Evolutionary conservation across 352 stramenopile species (phyloP), one percentile per base, ranked within the genome.

Genomic region (Globisporangium megalacanthum): DNA sequence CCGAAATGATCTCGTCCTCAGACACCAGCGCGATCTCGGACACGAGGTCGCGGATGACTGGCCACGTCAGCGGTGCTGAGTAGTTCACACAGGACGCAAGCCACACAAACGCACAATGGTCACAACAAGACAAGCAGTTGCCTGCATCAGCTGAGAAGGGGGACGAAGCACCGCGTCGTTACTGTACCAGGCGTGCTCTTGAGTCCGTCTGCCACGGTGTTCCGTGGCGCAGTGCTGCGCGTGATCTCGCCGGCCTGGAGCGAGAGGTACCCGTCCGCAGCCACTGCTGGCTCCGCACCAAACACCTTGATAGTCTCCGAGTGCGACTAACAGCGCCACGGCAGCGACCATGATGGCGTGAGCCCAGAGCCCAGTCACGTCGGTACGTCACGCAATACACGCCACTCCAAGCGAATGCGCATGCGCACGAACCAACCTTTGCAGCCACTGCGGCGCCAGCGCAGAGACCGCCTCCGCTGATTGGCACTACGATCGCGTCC

Each of bases 11-110:
- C 50, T 96, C 82, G 4, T 83, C 69, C 50, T 97, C 90, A 0
- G 68, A 76, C 35, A 97, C 86, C 45, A 92, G 79, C 39, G 95
- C 50, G 41, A 97, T 79, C 22, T 88, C 83, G 62, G 96, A 85
- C 22, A 94, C 86, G 39, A 89, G 67, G 58, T 96, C 82, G 41
- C 86, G 83, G 59, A 97, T 82, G 59, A 96, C 75, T 1, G 88
- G 90, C 69, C 82, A 97, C n/a, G 42, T 48, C 42, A 48, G 42
- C 42, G 42, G 42, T 10, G 5, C 42, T 48, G n/a, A 0, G 42
- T 48, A 0, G 42, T 48, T 48, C 42, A 19, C 7, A 9, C 42
- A 29, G 6, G n/a, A n/a, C n/a, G 8, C 41, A 47, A 39, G 35
- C 35, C 17, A 20, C 14, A 47, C 41, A 9, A 15, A 22, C n/a